Evolutionary conservation across 208 protist genomes (phyloP), one percentile per base, ranked within the genome.

Genomic region (Wallacemonas collosoma): DNA sequence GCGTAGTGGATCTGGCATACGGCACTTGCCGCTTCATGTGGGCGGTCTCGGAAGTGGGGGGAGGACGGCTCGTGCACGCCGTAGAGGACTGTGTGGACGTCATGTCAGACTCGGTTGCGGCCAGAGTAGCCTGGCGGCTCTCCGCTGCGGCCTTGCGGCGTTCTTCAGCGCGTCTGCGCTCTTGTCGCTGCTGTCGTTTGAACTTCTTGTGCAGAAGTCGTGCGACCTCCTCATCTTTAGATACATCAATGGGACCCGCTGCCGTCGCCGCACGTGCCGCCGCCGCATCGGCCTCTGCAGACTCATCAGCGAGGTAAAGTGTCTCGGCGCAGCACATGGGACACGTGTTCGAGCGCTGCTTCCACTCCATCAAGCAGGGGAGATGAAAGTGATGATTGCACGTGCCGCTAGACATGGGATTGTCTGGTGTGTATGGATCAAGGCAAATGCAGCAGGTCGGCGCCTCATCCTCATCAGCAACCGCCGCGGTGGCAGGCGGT

Each of bases 381-480:
- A 91, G 61, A 67, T 93, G 88, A 61, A 93, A 93, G 64, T 89
- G 86, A 54, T 93, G 88, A 14, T 68, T 73, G 72, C 88, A 93
- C 15, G 71, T 61, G 47, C 86, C 86, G 14, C 73, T 66, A 35
- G 82, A 81, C 73, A 78, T 83, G 9, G 88, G 88, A 72, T 93
- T 93, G 38, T 91, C 86, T 0, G 11, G 50, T 14, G 56, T 79
- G 86, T 93, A 93, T 64, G 55, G 58, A 65, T 93, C 88, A 17
- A 93, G 70, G 65, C 88, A 93, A 69, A 93, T 93, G 80, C 85
- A 91, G 79, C 88, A 93, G 12, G 41, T 39, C 14, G 43, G 60
- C 71, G 68, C 51, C 8, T 88, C 75, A n/a, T 80, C 83, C 48
- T 93, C 88, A 11, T 43, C 26, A 26, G 26, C 26, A 26, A 26